Conservation (phyloP, 1,139 yeast species). For the Candida dubliniensis region DNA sequence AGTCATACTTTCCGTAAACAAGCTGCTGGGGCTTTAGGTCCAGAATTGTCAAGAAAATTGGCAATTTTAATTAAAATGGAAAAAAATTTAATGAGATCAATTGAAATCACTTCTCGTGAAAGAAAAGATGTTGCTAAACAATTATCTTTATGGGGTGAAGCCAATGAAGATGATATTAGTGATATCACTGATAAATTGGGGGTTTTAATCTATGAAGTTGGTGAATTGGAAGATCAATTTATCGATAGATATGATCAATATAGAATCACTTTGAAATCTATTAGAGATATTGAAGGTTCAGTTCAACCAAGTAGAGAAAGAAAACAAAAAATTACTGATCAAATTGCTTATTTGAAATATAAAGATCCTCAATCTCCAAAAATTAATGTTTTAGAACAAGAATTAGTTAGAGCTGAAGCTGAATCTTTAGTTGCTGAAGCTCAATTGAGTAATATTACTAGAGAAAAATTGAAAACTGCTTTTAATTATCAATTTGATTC, state of each 20-base stretch:
- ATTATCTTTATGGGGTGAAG: constrained; percentile 93
- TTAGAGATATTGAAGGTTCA: constrained; percentile 94
- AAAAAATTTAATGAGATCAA: constrained; percentile 75
- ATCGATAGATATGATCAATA: constrained; percentile 97
- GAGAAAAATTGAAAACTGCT: constrained; percentile 97
- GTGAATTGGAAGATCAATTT: constrained; percentile 97
- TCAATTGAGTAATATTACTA: constrained; percentile 94
- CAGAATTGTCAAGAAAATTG: constrained; percentile 74
- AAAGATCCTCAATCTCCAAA: constrained; percentile 98
- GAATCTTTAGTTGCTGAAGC: constrained; percentile 99
- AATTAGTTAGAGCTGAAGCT: constrained; percentile 97
- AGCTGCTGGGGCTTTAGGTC: constrained; percentile 75
- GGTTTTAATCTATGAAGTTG: constrained; percentile 91
- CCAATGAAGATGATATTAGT: constrained; percentile 93
- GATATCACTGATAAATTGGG: constrained; percentile 98
- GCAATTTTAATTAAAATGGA: constrained; percentile 80
- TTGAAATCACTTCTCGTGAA: constrained; percentile 76
- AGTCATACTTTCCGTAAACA: constrained; percentile 66
- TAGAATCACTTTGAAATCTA: constrained; percentile 91
- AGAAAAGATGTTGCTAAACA: constrained; percentile 83
- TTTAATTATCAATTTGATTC: constrained; percentile 97
- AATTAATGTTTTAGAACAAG: constrained; percentile 93
- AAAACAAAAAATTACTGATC: constrained; percentile 95
- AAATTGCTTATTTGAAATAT: constrained; percentile 95
- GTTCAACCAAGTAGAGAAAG: constrained; percentile 99